phyloP scores from a whole-genome alignment of 768 basidiomycete genomes.

The Chiua virens region DNA sequence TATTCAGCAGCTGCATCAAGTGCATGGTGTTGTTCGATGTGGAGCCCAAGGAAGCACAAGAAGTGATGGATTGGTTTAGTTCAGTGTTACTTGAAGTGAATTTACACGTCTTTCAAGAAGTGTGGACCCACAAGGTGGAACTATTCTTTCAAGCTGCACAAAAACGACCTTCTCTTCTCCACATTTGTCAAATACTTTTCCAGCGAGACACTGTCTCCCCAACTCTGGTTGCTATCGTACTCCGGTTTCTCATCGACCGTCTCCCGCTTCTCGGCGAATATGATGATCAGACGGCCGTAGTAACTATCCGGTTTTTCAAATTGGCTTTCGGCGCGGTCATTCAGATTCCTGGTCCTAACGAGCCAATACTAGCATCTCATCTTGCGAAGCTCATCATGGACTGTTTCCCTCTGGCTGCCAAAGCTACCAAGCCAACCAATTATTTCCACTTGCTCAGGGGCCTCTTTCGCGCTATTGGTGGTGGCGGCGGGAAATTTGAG shows the following conservation, averaged over 20 bases:
- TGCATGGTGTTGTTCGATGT: slow-evolving; percentile 84
- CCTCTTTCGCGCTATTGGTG: slow-evolving; percentile 90
- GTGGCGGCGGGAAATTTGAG: slow-evolving; percentile 91
- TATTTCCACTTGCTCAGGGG: slow-evolving; percentile 92
- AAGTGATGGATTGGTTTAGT: slow-evolving; percentile 81
- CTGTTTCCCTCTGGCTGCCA: slow-evolving; percentile 91
- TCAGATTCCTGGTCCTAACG: slow-evolving; percentile 70
- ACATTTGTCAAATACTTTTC: slow-evolving; percentile 83
- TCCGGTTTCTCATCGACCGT: slow-evolving; percentile 80
- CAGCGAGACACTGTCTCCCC: slow-evolving; percentile 73
- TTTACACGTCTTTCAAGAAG: slow-evolving; percentile 91
- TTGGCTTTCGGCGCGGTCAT: slow-evolving; percentile 91
- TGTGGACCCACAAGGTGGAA: slow-evolving; percentile 91
- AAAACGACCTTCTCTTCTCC: slow-evolving; percentile 76
- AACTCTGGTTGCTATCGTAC: slow-evolving; percentile 83
- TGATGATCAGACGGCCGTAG: slow-evolving; percentile 76
- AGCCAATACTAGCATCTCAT: slow-evolving; percentile 91
- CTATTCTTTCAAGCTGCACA: slow-evolving; percentile 83
- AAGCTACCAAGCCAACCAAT: slow-evolving; percentile 85
- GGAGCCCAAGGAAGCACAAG: slow-evolving; percentile 65
- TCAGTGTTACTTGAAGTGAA: slow-evolving; percentile 80
- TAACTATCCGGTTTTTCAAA: slow-evolving; percentile 91
- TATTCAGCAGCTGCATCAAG: slow-evolving; percentile 83
- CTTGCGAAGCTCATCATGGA: slow-evolving; percentile 93
- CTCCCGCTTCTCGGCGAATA: slow-evolving; percentile 83